Evolutionary conservation across 805 yeast species (phyloP).

Genomic region (Kodamaea neixiangensis): DNA sequence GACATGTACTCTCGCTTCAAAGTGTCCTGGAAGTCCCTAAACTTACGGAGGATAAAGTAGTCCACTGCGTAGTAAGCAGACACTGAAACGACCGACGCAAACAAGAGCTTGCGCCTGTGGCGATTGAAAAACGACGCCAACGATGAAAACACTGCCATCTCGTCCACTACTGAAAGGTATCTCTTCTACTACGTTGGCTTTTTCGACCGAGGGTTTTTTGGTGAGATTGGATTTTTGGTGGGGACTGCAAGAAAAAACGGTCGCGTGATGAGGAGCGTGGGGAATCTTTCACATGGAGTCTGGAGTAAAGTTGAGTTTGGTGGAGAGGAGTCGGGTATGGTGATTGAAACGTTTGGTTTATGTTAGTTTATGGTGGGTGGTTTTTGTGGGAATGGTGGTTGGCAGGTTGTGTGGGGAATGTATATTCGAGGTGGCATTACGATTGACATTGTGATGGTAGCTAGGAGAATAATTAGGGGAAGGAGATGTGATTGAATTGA

Average conservation of each 20-base stretch:
- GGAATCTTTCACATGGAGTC: neutral
- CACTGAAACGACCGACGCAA: conserved; percentile 36
- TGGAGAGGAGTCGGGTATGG: neutral
- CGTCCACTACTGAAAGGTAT: neutral
- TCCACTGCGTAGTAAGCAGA: conserved; percentile 38
- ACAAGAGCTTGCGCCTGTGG: conserved; percentile 37
- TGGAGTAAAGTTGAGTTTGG: no score
- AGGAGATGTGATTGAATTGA: no score
- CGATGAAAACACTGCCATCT: conserved; percentile 44
- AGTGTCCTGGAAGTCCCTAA: conserved; percentile 41
- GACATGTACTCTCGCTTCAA: conserved; percentile 43
- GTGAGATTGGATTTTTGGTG: neutral
- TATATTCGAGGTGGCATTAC: no score
- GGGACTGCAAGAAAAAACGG: neutral
- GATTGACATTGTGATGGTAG: no score
- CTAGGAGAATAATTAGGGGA: no score
- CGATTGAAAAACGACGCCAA: conserved; percentile 42
- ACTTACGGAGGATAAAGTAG: conserved; percentile 39
- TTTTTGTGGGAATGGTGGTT: no score
- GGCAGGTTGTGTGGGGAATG: no score
- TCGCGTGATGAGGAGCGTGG: neutral
- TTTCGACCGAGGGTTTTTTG: conserved; percentile 11
- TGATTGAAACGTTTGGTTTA: no score
- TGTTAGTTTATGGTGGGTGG: neutral
- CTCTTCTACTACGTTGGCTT: neutral